Evolutionary conservation across 345 rosid species (phyloP).

Genomic region (Microthlaspi erraticum): DNA sequence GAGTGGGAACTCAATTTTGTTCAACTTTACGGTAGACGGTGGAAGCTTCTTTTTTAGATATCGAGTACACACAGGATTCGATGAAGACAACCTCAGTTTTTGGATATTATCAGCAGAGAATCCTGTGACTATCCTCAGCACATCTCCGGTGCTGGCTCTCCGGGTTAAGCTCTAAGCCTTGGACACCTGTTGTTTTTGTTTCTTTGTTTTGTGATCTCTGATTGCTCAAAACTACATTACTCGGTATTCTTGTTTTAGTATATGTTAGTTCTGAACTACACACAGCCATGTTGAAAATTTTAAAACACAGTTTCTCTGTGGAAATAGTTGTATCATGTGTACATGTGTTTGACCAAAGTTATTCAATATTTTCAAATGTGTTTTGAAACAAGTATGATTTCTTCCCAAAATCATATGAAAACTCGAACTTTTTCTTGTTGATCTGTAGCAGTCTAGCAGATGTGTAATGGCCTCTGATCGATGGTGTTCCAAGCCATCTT

Average conservation of each 20-base stretch:
- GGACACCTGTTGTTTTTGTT: too few species aligned
- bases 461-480: not conserved
- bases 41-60: not conserved
- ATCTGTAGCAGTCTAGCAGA: not conserved
- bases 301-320: too few species aligned
- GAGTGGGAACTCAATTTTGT: constrained; percentile 24
- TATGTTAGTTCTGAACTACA: too few species aligned
- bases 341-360: not conserved
- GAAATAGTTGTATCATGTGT: not conserved
- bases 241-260: too few species aligned
- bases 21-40: not conserved
- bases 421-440: not conserved
- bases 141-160: not conserved
- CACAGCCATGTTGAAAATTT: too few species aligned
- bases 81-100: not conserved
- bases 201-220: too few species aligned
- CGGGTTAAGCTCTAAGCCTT: not conserved
- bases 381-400: not conserved
- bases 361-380: not conserved
- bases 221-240: too few species aligned
- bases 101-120: not conserved
- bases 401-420: not conserved
- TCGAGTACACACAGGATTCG: not conserved
- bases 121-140: not conserved
- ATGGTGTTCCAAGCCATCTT: not conserved